A percentile compares a stretch with the other conserved stretches of the same genome.
These are phyloP conservation scores for Bimuria novae-zelandiae DNA, from an alignment of 2,329 filamentous ascomycete species.

Conservation along the genomic window DNA sequence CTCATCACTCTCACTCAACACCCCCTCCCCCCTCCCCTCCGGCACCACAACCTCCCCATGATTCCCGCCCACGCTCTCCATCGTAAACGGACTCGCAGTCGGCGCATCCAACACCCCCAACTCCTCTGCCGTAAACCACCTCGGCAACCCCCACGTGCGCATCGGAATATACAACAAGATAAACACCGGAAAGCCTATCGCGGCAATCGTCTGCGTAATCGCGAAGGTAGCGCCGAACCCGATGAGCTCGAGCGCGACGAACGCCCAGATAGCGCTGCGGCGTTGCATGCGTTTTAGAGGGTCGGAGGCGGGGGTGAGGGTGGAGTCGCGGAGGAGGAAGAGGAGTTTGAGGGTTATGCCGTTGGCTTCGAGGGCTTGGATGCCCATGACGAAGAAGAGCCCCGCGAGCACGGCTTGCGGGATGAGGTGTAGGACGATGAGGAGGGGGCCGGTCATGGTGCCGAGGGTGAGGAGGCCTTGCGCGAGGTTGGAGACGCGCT, in stretches of 20 bases:
- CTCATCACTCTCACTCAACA: slow-evolving; percentile 29
- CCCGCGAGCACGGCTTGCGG: slow-evolving; percentile 60
- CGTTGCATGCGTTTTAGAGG: slow-evolving; percentile 52
- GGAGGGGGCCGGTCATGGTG: slow-evolving; percentile 61
- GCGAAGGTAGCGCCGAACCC: slow-evolving; percentile 60
- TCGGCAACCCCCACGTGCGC: slow-evolving; percentile 55
- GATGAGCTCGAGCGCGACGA: slow-evolving; percentile 56
- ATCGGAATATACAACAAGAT: slow-evolving; percentile 62
- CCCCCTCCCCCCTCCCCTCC: slow-evolving; percentile 3
- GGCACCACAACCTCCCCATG: slow-evolving; percentile 34
- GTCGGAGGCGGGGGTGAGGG: slow-evolving; percentile 55
- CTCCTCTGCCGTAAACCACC: slow-evolving; percentile 56
- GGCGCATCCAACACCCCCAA: slow-evolving; percentile 58
- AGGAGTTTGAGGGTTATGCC: slow-evolving; percentile 58
- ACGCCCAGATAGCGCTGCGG: slow-evolving; percentile 53
- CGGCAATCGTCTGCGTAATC: slow-evolving; percentile 64
- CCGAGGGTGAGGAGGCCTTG: slow-evolving; percentile 60
- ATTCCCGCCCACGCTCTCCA: slow-evolving; percentile 58
- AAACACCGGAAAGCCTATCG: slow-evolving; percentile 63
- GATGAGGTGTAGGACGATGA: slow-evolving; percentile 59
- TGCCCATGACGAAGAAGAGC: slow-evolving; percentile 63
- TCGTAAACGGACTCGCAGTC: slow-evolving; percentile 59
- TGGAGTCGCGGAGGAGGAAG: slow-evolving; percentile 53
- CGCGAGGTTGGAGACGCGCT: slow-evolving; percentile 60
- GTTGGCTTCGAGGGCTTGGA: slow-evolving; percentile 57